Base-by-base conservation (phyloP, 2,329 filamentous ascomycete genomes). In the Neofusicoccum sp. region DNA sequence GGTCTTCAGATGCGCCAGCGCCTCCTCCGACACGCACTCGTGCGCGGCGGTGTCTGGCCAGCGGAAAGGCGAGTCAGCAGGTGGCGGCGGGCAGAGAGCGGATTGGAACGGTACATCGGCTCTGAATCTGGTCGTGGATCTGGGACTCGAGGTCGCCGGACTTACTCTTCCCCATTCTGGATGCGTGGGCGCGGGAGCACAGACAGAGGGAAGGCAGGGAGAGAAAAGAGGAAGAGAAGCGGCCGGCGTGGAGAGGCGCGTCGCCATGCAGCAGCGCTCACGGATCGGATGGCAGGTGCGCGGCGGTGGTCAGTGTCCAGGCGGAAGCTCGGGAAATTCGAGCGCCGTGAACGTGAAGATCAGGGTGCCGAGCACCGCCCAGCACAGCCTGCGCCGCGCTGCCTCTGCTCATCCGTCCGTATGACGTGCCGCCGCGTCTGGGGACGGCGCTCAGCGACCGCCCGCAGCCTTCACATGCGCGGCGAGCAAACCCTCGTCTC, bases 1-100 rank as follows among this genome's bases (percentile, higher is more conserved):
- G 63, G 89, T 88, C 78, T 92, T 95, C 69, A 99, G 87, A 75
- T 97, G 93, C 63, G 89, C 82, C 67, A 99, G 85, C 59, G 91
- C 91, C 70, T 98, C 92, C 70, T 96, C 91, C 30, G 93, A 96
- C 67, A 98, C 80, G 66, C 81, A 83, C 65, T 86, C 83, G 69
- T 89, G 89, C 76, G 89, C 87, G 68, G 87, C 85, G 61, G 80
- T 83, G 58, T 86, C 86, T 75, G 65, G 36, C 49, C 16, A 41
- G 43, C 28, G 54, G 31, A 24, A 26, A 28, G 38, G 36, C n/a
- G n/a, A 9, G 58, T 60, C 48, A 60, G 58, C 58, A 36, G 40
- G 49, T 38, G 58, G 30, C 40, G 26, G 24, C 14, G 40, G 28
- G 36, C n/a, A 48, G 48, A 60, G 41, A 36, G 54, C 40, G 40